Evolutionary conservation across 2,329 filamentous ascomycete genomes (phyloP).

Genomic region (Hypoxylon sp.): DNA sequence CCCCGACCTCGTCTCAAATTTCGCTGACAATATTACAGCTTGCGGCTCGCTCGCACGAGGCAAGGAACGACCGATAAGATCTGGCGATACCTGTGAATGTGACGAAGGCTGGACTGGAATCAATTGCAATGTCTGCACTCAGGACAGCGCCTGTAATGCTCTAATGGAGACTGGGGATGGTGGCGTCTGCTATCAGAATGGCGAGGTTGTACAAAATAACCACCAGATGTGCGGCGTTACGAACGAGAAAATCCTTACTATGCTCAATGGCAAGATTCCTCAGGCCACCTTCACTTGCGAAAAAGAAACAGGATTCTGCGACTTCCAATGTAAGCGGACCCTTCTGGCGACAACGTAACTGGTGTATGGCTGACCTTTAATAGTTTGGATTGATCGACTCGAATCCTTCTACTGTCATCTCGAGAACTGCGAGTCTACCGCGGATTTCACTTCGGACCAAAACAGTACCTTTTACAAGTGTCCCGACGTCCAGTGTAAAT

Average conservation of each 20-base stretch:
- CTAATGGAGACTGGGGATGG: constrained; percentile 87
- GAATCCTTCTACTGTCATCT: constrained; percentile 98
- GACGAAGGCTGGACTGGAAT: constrained; percentile 95
- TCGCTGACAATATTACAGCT: constrained; percentile 61
- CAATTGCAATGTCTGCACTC: constrained; percentile 96
- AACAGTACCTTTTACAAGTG: constrained; percentile 91
- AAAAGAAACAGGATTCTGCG: constrained; percentile 80
- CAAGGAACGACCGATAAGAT: constrained; percentile 80
- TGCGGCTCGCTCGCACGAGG: constrained; percentile 91
- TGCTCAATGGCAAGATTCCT: constrained; percentile 86
- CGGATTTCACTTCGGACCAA: constrained; percentile 75
- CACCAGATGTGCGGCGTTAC: constrained; percentile 99
- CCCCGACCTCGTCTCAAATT: constrained; percentile 1
- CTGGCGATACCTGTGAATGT: constrained; percentile 82
- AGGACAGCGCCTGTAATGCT: constrained; percentile 85
- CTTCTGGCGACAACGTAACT: background rate
- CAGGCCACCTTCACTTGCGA: constrained; percentile 97
- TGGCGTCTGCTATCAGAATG: constrained; percentile 92
- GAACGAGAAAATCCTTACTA: constrained; percentile 91
- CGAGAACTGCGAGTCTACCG: constrained; percentile 81
- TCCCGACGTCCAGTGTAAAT: constrained; percentile 86
- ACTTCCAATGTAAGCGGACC: constrained; percentile 85
- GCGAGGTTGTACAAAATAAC: constrained; percentile 92
- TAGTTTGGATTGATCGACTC: constrained; percentile 92
- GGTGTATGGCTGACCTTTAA: constrained; percentile 29